Conservation (phyloP, 164 flowering plant genomes). For the Chimonanthus praecox region DNA sequence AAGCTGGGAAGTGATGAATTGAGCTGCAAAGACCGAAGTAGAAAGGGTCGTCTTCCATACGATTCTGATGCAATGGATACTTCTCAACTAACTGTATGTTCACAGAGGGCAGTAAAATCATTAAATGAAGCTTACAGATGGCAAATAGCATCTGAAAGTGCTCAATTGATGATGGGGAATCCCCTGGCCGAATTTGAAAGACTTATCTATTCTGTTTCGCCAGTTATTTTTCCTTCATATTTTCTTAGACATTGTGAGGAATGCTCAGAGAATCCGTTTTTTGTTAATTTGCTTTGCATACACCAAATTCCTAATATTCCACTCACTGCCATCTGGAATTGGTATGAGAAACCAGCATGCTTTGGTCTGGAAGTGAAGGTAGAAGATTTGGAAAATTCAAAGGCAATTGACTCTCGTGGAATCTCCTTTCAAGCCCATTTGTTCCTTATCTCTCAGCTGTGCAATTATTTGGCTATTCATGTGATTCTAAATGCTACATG, state of each 20-base stretch:
- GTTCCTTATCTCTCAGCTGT: slow-evolving; percentile 72
- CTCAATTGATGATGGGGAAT: slow-evolving; percentile 38
- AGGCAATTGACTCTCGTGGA: slow-evolving; percentile 27
- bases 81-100: slow-evolving; percentile 9
- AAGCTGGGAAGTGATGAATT: slow-evolving; percentile 8
- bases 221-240: slow-evolving; percentile 29
- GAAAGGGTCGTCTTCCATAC: slow-evolving; percentile 7
- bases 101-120: slow-evolving; percentile 24
- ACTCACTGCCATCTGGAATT: slow-evolving; percentile 55
- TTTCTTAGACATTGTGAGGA: slow-evolving; percentile 15
- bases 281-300: slow-evolving; percentile 26
- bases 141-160: slow-evolving; percentile 46
- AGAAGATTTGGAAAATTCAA: slow-evolving; percentile 29
- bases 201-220: slow-evolving; percentile 47
- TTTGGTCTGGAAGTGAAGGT: slow-evolving; percentile 64
- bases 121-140: slow-evolving; percentile 34
- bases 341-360: slow-evolving; percentile 72
- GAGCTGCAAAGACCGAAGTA: slow-evolving; percentile 5
- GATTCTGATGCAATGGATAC: slow-evolving; percentile 1
- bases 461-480: slow-evolving; percentile 48
- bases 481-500: neutral
- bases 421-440: slow-evolving; percentile 46
- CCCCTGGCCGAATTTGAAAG: slow-evolving; percentile 69
- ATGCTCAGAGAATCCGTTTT: slow-evolving; percentile 23
- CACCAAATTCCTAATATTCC: slow-evolving; percentile 44